These are phyloP conservation scores for Hibiscus tridactylites DNA, from an alignment of 345 rosid genomes.

Conservation along the genomic window DNA sequence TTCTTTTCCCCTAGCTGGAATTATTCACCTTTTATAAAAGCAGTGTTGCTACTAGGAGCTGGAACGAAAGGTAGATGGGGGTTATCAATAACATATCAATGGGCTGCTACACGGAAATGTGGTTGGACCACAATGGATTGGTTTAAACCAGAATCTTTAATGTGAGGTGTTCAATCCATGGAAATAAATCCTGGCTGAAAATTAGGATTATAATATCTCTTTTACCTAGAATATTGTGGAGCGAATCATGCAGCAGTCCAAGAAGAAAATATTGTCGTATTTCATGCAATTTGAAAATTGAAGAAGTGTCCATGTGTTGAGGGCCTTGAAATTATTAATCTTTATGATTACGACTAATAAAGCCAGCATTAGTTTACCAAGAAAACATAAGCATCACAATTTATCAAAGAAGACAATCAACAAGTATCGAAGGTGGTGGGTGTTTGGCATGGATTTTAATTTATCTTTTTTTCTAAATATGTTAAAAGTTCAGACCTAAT, in stretches of 20 bases:
- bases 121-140: constrained; percentile 4
- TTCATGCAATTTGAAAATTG: not conserved
- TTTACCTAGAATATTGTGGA: not conserved
- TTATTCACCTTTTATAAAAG: constrained; percentile 7
- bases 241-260: not conserved
- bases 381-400: not conserved
- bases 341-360: not conserved
- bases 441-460: not conserved
- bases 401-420: not conserved
- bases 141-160: not conserved
- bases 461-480: too few relatives aligned
- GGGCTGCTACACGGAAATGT: not conserved
- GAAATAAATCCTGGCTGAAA: not conserved
- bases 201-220: not conserved
- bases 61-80: not conserved
- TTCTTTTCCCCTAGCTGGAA: not conserved
- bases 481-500: not conserved
- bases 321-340: not conserved
- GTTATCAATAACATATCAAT: not conserved
- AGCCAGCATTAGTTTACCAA: not conserved
- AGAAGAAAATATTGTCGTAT: not conserved
- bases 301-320: not conserved
- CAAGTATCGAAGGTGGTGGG: not conserved
- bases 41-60: not conserved
- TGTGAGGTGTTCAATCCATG: not conserved